These are phyloP conservation scores for Aspergillus ochraceus DNA, from an alignment of 2,329 filamentous ascomycete genomes.

Conservation along the genomic window DNA sequence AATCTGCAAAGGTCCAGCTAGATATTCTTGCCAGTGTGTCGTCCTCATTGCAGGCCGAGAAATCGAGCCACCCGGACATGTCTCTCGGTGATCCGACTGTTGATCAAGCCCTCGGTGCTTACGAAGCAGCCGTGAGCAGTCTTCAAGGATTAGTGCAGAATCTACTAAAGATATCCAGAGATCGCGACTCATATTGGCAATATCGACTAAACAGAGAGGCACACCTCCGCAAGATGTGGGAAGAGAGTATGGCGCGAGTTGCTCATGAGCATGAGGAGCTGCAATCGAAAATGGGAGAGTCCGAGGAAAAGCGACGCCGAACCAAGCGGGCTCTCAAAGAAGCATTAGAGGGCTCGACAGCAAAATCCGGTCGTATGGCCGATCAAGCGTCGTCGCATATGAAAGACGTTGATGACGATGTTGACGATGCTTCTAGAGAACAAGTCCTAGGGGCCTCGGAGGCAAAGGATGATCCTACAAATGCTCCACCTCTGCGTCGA, in stretches of 20 bases:
- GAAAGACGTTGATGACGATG: conserved; percentile 35
- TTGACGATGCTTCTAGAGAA: conserved; percentile 38
- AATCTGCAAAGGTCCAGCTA: conserved; percentile 88
- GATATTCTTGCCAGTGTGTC: conserved; percentile 87
- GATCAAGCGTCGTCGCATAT: conserved; percentile 29
- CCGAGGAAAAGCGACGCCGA: conserved; percentile 83
- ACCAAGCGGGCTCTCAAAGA: conserved; percentile 89
- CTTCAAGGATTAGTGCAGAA: conserved; percentile 82
- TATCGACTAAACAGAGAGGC: conserved; percentile 88
- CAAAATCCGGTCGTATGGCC: conserved; percentile 40
- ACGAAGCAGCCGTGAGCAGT: conserved; percentile 86
- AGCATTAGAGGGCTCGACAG: conserved; percentile 64
- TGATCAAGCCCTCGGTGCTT: conserved; percentile 75
- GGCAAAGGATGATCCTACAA: conserved; percentile 7
- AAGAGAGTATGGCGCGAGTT: conserved; percentile 98
- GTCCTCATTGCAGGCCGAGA: conserved; percentile 73
- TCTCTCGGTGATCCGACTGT: conserved; percentile 75
- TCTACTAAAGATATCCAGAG: conserved; percentile 85
- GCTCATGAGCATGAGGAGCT: conserved; percentile 90
- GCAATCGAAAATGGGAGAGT: conserved; percentile 82
- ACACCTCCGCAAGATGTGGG: conserved; percentile 93
- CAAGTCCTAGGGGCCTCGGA: conserved; percentile 13
- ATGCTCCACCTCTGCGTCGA: conserved; percentile 45
- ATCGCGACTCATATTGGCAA: conserved; percentile 96
- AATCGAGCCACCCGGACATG: conserved; percentile 66